Base-by-base conservation (phyloP, 1,284 basidiomycete species). In the Leccinum griseonigrum region DNA sequence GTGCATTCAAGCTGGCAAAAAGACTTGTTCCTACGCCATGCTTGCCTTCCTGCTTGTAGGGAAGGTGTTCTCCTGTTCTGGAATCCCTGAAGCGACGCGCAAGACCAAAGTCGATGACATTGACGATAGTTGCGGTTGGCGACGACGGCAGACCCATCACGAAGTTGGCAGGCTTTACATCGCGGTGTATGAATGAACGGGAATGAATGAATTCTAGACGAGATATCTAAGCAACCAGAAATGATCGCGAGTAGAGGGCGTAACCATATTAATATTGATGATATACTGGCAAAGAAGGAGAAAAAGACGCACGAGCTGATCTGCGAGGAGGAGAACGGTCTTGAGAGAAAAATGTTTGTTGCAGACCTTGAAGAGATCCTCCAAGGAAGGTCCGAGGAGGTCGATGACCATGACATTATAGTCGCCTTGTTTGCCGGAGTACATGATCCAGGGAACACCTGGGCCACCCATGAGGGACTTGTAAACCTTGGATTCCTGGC, bases 381-480 rank as follows among this genome's bases (percentile, higher is more conserved):
- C 95, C 61, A 97, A 83, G 9, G 91, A 94, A 4, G 95, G 94
- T 1, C 95, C 95, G 59, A 98, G 85, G 50, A 97, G 85, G 81
- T 97, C 96, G 71, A 97, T 89, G 70, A 97, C 93, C 93, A 98
- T 94, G 67, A 96, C 94, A 71, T 97, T 96, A 81, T 95, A 97
- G 79, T 96, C 94, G 68, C 95, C 95, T 72, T 96, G 91, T 69
- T 88, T 91, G 31, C 95, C 96, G 50, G 91, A 96, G 90, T 94
- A 97, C 81, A 95, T 86, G 63, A 97, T 93, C 83, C 94, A 97
- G 2, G 96, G 95, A 1, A 98, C 92, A 56, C 95, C 95, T 51
- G 93, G 91, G 59, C 93, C 94, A 58, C 96, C 95, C 77, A 93
- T 93, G 62, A 98, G 86, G 3, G 92, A 92, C 82, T 94, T 93